Percentiles rank a stretch among this genome's conserved stretches.
phyloP scores from a whole-genome alignment of 1,139 yeast species.

The Yamadazyma triangularis region DNA sequence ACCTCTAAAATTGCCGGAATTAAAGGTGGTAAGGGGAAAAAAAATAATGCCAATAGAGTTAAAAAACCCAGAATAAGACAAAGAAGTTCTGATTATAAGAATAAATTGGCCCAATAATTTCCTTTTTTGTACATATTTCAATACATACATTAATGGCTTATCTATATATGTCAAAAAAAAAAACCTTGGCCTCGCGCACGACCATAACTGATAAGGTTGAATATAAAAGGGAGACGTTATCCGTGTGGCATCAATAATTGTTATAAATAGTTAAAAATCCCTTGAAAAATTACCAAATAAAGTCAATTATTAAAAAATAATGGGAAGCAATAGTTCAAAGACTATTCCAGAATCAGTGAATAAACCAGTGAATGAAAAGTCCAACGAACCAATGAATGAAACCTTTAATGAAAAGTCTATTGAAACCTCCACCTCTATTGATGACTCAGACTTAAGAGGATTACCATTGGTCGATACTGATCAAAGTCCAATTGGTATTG shows the following conservation, averaged over 20 bases:
- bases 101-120: too few species aligned
- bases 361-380: neutral
- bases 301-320: too few species aligned
- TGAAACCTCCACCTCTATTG: too few species aligned
- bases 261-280: too few species aligned
- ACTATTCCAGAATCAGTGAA: neutral
- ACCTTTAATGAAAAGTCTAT: neutral
- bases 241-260: too few species aligned
- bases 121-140: too few species aligned
- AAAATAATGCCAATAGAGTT: constrained; percentile 26
- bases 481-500: constrained; percentile 1
- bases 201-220: neutral
- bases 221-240: neutral
- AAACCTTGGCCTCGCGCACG: too few species aligned
- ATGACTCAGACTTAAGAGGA: too few species aligned
- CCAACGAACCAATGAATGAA: neutral
- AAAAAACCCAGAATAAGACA: constrained; percentile 70
- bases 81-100: constrained; percentile 44
- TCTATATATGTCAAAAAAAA: too few species aligned
- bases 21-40: constrained; percentile 53
- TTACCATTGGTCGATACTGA: too few species aligned
- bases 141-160: too few species aligned
- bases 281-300: too few species aligned
- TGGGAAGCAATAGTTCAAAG: neutral
- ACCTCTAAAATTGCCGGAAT: constrained; percentile 64